Conservation (phyloP, 192 early-diverging fungal species). For the Neocallimastix lanati region DNA sequence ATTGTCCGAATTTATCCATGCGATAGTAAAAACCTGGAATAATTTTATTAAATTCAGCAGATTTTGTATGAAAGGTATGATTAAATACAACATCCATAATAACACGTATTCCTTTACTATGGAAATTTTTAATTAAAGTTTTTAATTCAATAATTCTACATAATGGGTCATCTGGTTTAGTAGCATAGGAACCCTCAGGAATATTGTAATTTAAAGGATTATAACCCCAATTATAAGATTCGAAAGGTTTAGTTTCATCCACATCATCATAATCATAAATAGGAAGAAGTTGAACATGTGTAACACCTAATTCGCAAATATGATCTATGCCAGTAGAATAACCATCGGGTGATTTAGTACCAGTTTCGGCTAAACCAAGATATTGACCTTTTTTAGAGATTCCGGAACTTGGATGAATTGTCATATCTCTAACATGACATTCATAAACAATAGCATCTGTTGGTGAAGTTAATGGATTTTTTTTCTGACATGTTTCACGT, state of each 20-base stretch:
- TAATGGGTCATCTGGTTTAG: neutral
- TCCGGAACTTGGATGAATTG: neutral
- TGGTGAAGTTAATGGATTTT: neutral
- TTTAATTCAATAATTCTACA: neutral
- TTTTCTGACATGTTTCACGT: neutral
- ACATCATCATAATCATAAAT: neutral
- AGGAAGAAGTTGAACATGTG: neutral
- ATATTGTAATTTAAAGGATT: neutral
- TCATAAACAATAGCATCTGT: neutral
- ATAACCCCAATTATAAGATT: neutral
- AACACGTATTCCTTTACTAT: neutral
- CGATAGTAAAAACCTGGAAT: neutral
- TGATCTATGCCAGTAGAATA: neutral
- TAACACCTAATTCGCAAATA: neutral
- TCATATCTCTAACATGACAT: neutral
- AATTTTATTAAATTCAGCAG: neutral
- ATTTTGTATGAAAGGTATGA: neutral
- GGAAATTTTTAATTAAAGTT: neutral
- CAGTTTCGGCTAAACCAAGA: neutral
- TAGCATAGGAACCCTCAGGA: neutral
- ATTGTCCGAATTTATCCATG: neutral
- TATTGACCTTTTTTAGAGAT: neutral
- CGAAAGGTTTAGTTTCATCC: neutral
- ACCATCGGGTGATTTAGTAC: neutral
- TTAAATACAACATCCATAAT: neutral